Base-by-base conservation (phyloP, 768 basidiomycete species). In the Filobasidium floriforme region DNA sequence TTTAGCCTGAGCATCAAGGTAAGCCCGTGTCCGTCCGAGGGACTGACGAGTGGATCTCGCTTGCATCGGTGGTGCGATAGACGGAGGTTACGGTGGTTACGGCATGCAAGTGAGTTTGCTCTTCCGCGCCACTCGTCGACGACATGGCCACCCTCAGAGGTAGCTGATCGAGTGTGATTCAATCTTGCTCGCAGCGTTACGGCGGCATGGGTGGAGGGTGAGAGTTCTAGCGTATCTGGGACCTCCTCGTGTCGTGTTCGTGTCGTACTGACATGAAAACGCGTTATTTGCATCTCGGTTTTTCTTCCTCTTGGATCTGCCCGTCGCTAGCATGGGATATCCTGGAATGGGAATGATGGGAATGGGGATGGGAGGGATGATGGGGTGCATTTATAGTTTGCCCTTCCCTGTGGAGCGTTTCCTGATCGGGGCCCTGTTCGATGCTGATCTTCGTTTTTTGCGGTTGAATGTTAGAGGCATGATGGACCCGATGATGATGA, bases 341-440 rank as follows among this genome's bases (percentile, higher is more conserved):
- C 60, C 60, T 14, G 26, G 40, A 14, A 62, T 57, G 59, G 59
- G 59, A 10, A 26, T 15, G 26, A 60, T 57, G 54, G 54, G 55
- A 5, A 22, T 5, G 6, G 40, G 28, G 26, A 60, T 57, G 54
- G 54, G n/a, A n/a, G n/a, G 32, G 32, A 37, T 37, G 32, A 37
- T 37, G 32, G 32, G 32, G n/a, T n/a, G n/a, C n/a, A n/a, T n/a
- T n/a, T n/a, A n/a, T n/a, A n/a, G n/a, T n/a, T n/a, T n/a, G n/a
- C n/a, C n/a, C n/a, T n/a, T n/a, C n/a, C n/a, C n/a, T n/a, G n/a
- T n/a, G n/a, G n/a, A n/a, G n/a, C n/a, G n/a, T n/a, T n/a, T n/a
- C n/a, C n/a, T n/a, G n/a, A n/a, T n/a, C n/a, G n/a, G n/a, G n/a
- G n/a, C n/a, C n/a, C n/a, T n/a, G n/a, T n/a, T n/a, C n/a, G n/a